Conservation (phyloP, 257 asterid genomes). For the Lithospermum erythrorhizon region DNA sequence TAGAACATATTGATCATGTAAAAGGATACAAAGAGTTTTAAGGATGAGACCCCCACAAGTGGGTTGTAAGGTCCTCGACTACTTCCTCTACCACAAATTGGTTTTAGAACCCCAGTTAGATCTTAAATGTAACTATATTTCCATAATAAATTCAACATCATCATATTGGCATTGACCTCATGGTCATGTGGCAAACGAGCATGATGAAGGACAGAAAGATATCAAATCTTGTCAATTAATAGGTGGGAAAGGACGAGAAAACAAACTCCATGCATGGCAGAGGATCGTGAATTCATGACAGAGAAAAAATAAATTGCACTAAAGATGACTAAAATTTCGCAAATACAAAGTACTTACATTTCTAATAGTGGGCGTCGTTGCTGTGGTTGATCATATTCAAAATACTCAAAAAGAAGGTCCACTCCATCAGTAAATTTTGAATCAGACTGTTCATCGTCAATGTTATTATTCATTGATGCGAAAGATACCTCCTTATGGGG, state of each 20-base stretch:
- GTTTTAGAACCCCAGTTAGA: too few species aligned
- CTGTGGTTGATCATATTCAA: conserved; percentile 25
- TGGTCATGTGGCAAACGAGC: background rate
- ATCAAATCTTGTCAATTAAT: too few species aligned
- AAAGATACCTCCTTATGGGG: conserved; percentile 7
- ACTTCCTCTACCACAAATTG: background rate
- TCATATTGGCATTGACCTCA: too few species aligned
- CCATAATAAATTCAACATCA: too few species aligned
- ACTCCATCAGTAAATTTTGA: conserved; percentile 8
- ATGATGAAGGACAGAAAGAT: background rate
- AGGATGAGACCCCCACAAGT: too few species aligned
- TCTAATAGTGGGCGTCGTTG: conserved; percentile 21
- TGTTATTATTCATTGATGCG: conserved; percentile 6
- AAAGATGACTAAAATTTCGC: background rate
- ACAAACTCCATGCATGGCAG: background rate
- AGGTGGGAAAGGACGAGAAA: too few species aligned
- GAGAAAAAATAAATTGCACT: background rate
- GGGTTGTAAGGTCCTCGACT: background rate
- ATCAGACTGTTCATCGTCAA: background rate
- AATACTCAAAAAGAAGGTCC: conserved; percentile 22
- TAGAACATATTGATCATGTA: background rate
- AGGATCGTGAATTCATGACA: background rate
- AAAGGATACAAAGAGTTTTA: background rate
- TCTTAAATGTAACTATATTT: too few species aligned
- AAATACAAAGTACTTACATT: conserved; percentile 11